These are phyloP conservation scores for Saccharomycopsis fermentans DNA, from an alignment of 805 yeast genomes.

Conservation along the genomic window DNA sequence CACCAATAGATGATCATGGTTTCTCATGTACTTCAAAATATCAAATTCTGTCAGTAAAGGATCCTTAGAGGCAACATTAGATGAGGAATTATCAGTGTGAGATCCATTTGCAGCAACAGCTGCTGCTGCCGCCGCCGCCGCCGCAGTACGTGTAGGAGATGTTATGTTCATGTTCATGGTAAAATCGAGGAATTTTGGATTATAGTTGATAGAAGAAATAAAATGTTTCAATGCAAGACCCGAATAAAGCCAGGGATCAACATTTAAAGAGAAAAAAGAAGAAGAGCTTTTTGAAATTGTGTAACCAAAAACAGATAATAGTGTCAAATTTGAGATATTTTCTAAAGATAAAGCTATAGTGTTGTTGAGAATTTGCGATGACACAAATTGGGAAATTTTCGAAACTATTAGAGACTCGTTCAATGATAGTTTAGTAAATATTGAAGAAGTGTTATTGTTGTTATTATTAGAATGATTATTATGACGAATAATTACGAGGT, in stretches of 20 bases:
- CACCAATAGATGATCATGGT: constrained; percentile 44
- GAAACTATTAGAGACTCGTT: constrained; percentile 33
- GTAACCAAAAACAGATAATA: constrained; percentile 40
- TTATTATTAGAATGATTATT: neutral
- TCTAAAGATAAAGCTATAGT: constrained; percentile 30
- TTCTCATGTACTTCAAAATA: constrained; percentile 36
- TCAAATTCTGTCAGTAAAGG: constrained; percentile 28
- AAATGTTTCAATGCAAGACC: constrained; percentile 40
- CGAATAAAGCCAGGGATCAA: constrained; percentile 46
- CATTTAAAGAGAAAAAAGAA: constrained; percentile 21
- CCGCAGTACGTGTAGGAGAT: neutral
- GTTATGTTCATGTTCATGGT: constrained; percentile 2
- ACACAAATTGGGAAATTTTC: constrained; percentile 19
- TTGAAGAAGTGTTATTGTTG: neutral
- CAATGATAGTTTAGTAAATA: constrained; percentile 28
- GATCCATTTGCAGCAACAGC: neutral
- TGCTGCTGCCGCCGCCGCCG: neutral
- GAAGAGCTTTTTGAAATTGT: constrained; percentile 31
- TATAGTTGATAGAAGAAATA: constrained; percentile 25
- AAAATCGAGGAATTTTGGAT: constrained; percentile 19
- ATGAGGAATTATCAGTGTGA: constrained; percentile 17
- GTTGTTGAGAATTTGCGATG: constrained; percentile 24
- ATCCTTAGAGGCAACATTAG: neutral
- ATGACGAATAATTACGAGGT: neutral
- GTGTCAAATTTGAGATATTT: constrained; percentile 41